phyloP scores from a whole-genome alignment of 345 rosid genomes.

The Hirschfeldia incana region DNA sequence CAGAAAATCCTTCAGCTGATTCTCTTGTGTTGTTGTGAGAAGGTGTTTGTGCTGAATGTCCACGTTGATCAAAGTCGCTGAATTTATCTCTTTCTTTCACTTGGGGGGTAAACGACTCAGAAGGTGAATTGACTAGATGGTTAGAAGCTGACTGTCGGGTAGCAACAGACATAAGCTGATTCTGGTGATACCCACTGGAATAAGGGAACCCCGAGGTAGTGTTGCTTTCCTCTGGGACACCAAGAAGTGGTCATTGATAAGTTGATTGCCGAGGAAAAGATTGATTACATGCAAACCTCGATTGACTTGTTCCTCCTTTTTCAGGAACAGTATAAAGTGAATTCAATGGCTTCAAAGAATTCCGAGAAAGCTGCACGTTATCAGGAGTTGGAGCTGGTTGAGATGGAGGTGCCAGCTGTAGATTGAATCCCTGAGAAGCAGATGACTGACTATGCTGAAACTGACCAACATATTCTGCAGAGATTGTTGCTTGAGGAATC shows the following conservation, averaged over 20 bases:
- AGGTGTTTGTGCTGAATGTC: conserved; percentile 48
- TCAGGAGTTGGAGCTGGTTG: conserved; percentile 51
- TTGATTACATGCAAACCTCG: conserved; percentile 51
- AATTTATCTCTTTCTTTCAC: conserved; percentile 42
- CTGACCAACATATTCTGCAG: conserved; percentile 60
- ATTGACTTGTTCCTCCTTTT: conserved; percentile 44
- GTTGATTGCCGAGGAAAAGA: conserved; percentile 44
- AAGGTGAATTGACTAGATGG: conserved; percentile 41
- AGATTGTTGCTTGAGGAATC: conserved; percentile 50
- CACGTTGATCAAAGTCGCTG: conserved; percentile 47
- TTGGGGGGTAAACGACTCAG: conserved; percentile 44
- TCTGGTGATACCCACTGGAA: conserved; percentile 23
- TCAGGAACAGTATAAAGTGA: conserved; percentile 41
- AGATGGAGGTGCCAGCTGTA: conserved; percentile 83
- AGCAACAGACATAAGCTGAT: conserved; percentile 38
- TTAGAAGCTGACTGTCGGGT: conserved; percentile 38
- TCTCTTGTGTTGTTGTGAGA: conserved; percentile 36
- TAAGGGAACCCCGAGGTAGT: conserved; percentile 49
- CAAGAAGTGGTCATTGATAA: conserved; percentile 45
- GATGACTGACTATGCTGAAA: conserved; percentile 56
- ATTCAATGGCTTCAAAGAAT: conserved; percentile 40
- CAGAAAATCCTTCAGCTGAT: conserved; percentile 50
- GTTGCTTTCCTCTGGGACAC: conserved; percentile 44
- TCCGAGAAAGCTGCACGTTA: conserved; percentile 38
- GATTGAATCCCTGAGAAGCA: conserved; percentile 72